These are phyloP conservation scores for Hamigera avellanea DNA, from an alignment of 495 filamentous ascomycete species.

Conservation along the genomic window DNA sequence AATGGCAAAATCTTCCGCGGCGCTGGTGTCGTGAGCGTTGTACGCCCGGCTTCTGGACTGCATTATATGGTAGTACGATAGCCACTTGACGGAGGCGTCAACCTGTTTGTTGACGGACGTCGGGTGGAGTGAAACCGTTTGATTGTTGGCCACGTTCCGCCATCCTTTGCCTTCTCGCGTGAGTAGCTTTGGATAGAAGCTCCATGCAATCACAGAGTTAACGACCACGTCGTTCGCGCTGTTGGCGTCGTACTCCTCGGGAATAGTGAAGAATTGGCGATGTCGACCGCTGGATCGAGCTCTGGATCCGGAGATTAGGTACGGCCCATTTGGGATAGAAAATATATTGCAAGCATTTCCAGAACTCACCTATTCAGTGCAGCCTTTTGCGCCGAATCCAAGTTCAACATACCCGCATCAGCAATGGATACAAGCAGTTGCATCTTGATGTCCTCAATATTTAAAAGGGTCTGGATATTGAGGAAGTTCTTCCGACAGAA, in stretches of 20 bases:
- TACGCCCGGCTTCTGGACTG: conserved; percentile 68
- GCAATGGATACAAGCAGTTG: conserved; percentile 73
- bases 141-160: conserved; percentile 83
- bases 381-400: conserved; percentile 56
- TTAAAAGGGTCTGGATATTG: conserved; percentile 66
- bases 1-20: conserved; percentile 69
- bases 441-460: conserved; percentile 89
- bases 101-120: conserved; percentile 73
- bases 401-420: conserved; percentile 67
- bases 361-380: conserved; percentile 43
- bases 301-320: no score
- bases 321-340: conserved; percentile 16
- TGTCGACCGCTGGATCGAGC: conserved; percentile 44
- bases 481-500: conserved; percentile 93
- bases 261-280: conserved; percentile 69
- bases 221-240: conserved; percentile 66
- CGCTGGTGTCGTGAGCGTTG: conserved; percentile 83
- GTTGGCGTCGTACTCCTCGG: conserved; percentile 58
- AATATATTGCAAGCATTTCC: conserved; percentile 1
- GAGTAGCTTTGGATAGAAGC: conserved; percentile 90
- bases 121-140: conserved; percentile 71
- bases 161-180: conserved; percentile 79
- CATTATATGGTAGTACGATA: conserved; percentile 95
- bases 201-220: conserved; percentile 74
- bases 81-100: conserved; percentile 52